These are phyloP conservation scores for Alternaria sp. DNA, from an alignment of 2,329 filamentous ascomycete genomes.

Conservation along the genomic window DNA sequence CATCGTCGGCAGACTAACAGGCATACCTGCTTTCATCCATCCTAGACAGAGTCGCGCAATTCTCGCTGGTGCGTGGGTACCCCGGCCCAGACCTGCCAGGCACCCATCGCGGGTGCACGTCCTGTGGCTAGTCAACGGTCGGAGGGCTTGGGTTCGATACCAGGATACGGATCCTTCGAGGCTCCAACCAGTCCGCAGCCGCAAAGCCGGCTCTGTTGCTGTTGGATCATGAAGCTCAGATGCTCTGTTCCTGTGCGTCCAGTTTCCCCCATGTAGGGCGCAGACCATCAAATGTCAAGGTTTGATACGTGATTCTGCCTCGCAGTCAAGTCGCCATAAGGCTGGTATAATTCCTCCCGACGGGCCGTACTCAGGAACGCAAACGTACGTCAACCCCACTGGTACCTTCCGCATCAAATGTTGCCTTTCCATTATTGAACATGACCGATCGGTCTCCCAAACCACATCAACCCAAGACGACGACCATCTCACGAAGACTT, in stretches of 20 bases:
- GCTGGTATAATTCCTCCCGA: slow-evolving; percentile 36
- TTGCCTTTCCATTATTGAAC: slow-evolving; percentile 34
- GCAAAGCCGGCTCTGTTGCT: slow-evolving; percentile 42
- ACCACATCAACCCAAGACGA: slow-evolving; percentile 33
- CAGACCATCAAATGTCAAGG: slow-evolving; percentile 39
- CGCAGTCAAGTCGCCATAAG: slow-evolving; percentile 37
- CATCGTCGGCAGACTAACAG: background rate
- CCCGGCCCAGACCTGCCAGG: slow-evolving; percentile 24
- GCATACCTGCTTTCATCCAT: slow-evolving; percentile 5
- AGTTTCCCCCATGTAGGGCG: slow-evolving; percentile 43
- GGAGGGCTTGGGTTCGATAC: slow-evolving; percentile 42
- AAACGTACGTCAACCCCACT: slow-evolving; percentile 47
- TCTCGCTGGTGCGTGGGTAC: slow-evolving; percentile 31
- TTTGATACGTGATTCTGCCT: slow-evolving; percentile 42
- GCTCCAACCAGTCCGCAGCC: slow-evolving; percentile 47
- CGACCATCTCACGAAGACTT: slow-evolving; percentile 44
- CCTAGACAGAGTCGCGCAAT: slow-evolving; percentile 26
- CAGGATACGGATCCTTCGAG: slow-evolving; percentile 46
- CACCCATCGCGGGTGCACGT: slow-evolving; percentile 34
- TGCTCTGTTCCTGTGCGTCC: slow-evolving; percentile 43
- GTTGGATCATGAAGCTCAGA: slow-evolving; percentile 38
- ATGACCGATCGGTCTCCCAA: slow-evolving; percentile 45
- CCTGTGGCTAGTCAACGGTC: slow-evolving; percentile 45
- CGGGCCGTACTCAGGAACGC: slow-evolving; percentile 31
- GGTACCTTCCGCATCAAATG: slow-evolving; percentile 34